These are phyloP conservation scores for Xylaria sp. DNA, from an alignment of 2,329 filamentous ascomycete species.

Conservation along the genomic window DNA sequence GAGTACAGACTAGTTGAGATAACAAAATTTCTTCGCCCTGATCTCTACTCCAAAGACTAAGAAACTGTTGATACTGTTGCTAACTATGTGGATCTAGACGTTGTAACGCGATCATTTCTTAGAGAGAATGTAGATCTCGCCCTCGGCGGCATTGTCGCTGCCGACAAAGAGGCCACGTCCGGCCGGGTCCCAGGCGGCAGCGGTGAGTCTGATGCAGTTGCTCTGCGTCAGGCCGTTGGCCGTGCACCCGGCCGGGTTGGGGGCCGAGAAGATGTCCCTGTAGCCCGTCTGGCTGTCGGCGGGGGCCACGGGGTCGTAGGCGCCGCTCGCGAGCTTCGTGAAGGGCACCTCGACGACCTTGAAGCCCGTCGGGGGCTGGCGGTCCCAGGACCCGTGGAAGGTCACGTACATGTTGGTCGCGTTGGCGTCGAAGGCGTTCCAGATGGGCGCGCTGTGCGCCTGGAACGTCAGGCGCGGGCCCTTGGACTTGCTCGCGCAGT, in stretches of 20 bases:
- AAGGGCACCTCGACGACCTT: slow-evolving; percentile 54
- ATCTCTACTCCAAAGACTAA: neutral
- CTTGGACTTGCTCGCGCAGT: slow-evolving; percentile 39
- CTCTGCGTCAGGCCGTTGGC: slow-evolving; percentile 52
- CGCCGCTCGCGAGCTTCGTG: slow-evolving; percentile 40
- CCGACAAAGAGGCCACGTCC: slow-evolving; percentile 52
- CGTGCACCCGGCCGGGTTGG: slow-evolving; percentile 48
- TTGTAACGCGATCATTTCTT: slow-evolving; percentile 35
- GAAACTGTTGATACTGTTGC: too few species aligned
- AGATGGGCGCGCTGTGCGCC: slow-evolving; percentile 70
- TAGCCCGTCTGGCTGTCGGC: slow-evolving; percentile 48
- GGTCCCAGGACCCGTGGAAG: slow-evolving; percentile 70
- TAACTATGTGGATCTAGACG: neutral
- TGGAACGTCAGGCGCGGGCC: slow-evolving; percentile 64
- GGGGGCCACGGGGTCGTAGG: slow-evolving; percentile 50
- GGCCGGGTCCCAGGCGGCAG: slow-evolving; percentile 50
- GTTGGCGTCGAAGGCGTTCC: slow-evolving; percentile 66
- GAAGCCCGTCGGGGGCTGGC: slow-evolving; percentile 53
- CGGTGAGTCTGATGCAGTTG: slow-evolving; percentile 52
- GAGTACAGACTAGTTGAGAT: neutral
- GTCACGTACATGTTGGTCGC: slow-evolving; percentile 66
- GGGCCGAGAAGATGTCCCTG: slow-evolving; percentile 50
- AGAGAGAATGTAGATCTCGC: slow-evolving; percentile 49
- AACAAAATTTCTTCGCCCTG: neutral
- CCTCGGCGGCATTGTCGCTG: slow-evolving; percentile 53